Base-by-base conservation (phyloP, 371 early-diverging fungal genomes). In the Lichtheimia corymbifera region DNA sequence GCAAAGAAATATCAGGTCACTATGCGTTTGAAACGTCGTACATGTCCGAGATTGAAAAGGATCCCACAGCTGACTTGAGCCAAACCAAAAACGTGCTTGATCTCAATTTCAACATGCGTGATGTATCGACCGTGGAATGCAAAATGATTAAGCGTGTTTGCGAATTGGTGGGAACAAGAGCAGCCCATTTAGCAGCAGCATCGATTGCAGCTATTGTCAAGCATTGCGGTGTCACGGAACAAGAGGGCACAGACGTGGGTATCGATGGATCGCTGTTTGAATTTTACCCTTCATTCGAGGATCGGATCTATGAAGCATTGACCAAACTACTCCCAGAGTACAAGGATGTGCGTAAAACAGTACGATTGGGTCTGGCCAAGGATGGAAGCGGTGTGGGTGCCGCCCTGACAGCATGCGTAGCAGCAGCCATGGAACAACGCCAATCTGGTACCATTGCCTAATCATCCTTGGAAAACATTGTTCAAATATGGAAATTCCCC, bases 211-310 rank as follows among this genome's bases (percentile, higher is more conserved):
- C 88, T 24, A 85, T 97, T 56, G 86, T 95, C 42, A 79, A 82
- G 27, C 90, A 87, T 66, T 76, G 84, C 17, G 73, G 82, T n/a
- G 44, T 79, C 17, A 71, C 77, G 12, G 54, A 42, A 14, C 59
- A 67, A 3, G 70, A 76, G 50, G 88, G 85, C 24, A 82, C 84
- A 51, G 90, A 92, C 15, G 88, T 97, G 52, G 97, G 95, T 52
- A 91, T 97, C 58, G 97, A 98, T 64, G 99, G 99, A 6, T 88
- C 90, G 30, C 79, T 98, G 61, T 98, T 91, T 67, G 92, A 94
- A 79, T 90, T 91, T 57, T 97, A 97, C 68, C 97, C 97, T 6
- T 87, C 87, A 68, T 97, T 93, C 70, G 89, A 90, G 59, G 74
- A 81, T 41, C 82, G 92, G 62, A 88, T 97, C 74, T 81, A 91